Percentiles rank a stretch among this genome's conserved stretches.
These are phyloP conservation scores for Sphagnum tenellum DNA, from an alignment of 225 moss, liverwort and hornwort genomes.

Conservation along the genomic window DNA sequence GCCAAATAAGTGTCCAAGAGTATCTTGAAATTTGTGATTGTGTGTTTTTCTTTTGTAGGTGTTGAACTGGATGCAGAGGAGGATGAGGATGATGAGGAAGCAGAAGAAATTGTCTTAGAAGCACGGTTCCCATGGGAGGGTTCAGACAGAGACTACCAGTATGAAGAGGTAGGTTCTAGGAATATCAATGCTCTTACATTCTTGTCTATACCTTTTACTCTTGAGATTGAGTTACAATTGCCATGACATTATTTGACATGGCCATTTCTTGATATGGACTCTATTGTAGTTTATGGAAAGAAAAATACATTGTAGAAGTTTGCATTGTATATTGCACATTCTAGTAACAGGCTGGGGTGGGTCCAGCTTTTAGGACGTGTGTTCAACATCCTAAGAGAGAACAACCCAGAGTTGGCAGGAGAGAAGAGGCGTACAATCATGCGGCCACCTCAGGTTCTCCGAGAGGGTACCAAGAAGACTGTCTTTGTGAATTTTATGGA, in stretches of 20 bases:
- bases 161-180: constrained; percentile 51
- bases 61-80: constrained; percentile 4
- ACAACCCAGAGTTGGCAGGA: constrained; percentile 85
- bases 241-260: no score
- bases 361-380: constrained; percentile 77
- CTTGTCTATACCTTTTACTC: no score
- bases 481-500: constrained; percentile 97
- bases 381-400: constrained; percentile 79
- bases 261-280: no score
- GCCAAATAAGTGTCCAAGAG: no score
- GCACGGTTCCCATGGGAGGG: constrained; percentile 69
- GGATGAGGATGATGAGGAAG: constrained; percentile 49
- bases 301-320: neutral
- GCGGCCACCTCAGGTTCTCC: constrained; percentile 89
- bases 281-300: neutral
- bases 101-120: constrained; percentile 49
- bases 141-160: constrained; percentile 60
- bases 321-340: neutral
- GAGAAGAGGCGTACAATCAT: constrained; percentile 83
- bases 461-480: constrained; percentile 90
- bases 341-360: neutral
- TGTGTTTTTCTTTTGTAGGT: no score
- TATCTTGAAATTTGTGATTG: no score
- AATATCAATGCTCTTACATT: no score
- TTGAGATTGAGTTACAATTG: no score